Evolutionary conservation across 2,329 filamentous ascomycete genomes (phyloP).

Genomic region (Colletotrichum lupini): DNA sequence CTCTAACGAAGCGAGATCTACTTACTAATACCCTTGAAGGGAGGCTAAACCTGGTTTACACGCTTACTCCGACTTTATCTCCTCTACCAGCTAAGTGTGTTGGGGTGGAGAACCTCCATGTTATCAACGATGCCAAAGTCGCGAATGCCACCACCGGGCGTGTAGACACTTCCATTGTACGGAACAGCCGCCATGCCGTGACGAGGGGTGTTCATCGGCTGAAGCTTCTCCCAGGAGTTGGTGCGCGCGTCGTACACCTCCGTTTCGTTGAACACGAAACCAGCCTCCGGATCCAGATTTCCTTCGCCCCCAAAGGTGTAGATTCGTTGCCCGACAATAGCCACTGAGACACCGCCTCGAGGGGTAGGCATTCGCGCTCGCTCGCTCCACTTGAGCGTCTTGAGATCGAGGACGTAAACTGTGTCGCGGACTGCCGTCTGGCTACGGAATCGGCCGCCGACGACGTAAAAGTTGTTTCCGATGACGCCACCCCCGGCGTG

Average conservation of each 20-base stretch:
- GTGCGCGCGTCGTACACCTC: slow-evolving; percentile 8
- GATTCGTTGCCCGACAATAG: slow-evolving; percentile 40
- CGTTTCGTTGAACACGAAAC: slow-evolving; percentile 17
- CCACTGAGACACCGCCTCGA: slow-evolving; percentile 46
- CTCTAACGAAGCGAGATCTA: too few relatives aligned
- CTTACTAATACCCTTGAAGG: too few relatives aligned
- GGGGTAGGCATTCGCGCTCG: slow-evolving; percentile 49
- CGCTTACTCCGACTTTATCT: neutral
- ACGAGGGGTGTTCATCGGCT: neutral
- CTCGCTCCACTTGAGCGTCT: slow-evolving; percentile 43
- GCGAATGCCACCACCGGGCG: neutral
- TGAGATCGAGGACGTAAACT: slow-evolving; percentile 48
- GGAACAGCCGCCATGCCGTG: neutral
- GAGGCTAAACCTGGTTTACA: too few relatives aligned
- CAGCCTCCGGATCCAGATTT: slow-evolving; percentile 37
- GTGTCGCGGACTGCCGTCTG: slow-evolving; percentile 46
- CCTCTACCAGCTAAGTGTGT: too few relatives aligned
- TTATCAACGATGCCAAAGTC: neutral
- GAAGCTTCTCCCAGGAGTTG: neutral
- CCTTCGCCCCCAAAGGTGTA: slow-evolving; percentile 53
- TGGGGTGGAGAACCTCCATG: neutral
- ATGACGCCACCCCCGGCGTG: slow-evolving; percentile 47
- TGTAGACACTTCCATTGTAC: neutral
- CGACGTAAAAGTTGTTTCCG: slow-evolving; percentile 47
- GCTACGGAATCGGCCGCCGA: slow-evolving; percentile 47